Base-by-base conservation (phyloP, 192 early-diverging fungal species). In the Coemansia sp. region DNA sequence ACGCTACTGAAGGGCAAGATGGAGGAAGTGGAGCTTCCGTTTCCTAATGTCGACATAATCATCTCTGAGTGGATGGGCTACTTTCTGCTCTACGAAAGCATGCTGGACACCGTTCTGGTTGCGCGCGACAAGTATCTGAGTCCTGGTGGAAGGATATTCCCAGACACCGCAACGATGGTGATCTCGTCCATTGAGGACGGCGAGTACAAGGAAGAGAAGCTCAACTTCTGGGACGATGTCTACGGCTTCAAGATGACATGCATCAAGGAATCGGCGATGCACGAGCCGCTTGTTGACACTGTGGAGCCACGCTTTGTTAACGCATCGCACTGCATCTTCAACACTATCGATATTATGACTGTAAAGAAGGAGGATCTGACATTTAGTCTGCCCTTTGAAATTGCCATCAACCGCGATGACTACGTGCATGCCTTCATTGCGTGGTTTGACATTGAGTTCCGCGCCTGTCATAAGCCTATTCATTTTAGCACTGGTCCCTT, bases 31-130 rank as follows among this genome's bases (percentile, higher is more conserved):
- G 76, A 78, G 15, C 84, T 99, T 63, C 96, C 98, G 19, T 95
- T 95, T 47, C 87, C 91, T 58, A 91, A 98, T 75, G 96, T 98
- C 40, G 98, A 99, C 77, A 98, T 99, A 68, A 99, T 99, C 62
- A 96, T 99, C 63, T 97, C 95, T 6, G 98, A 99, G 72, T 99
- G 98, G 98, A 99, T 99, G 98, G 98, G 98, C 22, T 99, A 99
- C 85, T 95, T 94, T 73, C 88, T 99, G 71, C 83, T 98, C 46
- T 98, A 96, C 83, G 96, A 99, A 86, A 91, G 93, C 76, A 99
- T 99, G 98, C 87, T 99, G 68, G 97, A 98, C 87, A 96, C 98
- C n/a, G 95, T 99, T 11, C 86, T 99, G 45, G 90, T 96, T 62
- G 98, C 98, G 11, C 88, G 98, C 63, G 96, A 99, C 85, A 85